Conservation (phyloP, 441 rosid species). For the Pelargonium hybrid region DNA sequence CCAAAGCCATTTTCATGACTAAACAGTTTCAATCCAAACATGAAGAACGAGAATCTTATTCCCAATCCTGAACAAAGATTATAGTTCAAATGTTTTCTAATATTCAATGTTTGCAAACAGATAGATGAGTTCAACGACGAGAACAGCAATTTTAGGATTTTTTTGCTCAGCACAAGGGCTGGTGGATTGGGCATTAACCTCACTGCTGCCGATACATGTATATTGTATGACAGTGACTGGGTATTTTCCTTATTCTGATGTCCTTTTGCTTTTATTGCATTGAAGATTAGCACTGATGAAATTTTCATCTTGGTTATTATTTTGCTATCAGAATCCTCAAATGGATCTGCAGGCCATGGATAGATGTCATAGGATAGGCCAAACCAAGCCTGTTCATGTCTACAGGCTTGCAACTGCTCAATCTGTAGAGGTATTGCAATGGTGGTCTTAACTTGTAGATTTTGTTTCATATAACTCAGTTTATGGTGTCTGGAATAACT, state of each 20-base stretch:
- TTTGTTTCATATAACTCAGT: not conserved
- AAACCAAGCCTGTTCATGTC: conserved; percentile 97
- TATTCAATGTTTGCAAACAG: conserved; percentile 29
- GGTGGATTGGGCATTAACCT: conserved; percentile 98
- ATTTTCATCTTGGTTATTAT: conserved; percentile 7
- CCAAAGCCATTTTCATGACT: no score
- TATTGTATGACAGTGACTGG: conserved; percentile 96
- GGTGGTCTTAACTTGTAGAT: not conserved
- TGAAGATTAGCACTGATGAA: not conserved
- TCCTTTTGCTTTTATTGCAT: not conserved
- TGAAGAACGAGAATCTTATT: no score
- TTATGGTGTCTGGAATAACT: conserved; percentile 15
- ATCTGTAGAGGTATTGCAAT: conserved; percentile 65
- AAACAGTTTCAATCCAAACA: no score
- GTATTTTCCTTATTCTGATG: conserved; percentile 30
- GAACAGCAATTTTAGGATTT: conserved; percentile 54
- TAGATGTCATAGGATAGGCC: conserved; percentile 96
- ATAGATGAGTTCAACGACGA: conserved; percentile 70
- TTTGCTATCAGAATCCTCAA: conserved; percentile 71
- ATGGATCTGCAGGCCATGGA: conserved; percentile 99
- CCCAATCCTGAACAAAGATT: not conserved
- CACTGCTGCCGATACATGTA: conserved; percentile 92
- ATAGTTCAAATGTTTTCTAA: not conserved
- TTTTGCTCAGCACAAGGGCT: conserved; percentile 95
- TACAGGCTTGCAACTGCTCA: conserved; percentile 90